Evolutionary conservation across 306 rosid genomes (phyloP).

Genomic region (Vigna nakashimae): DNA sequence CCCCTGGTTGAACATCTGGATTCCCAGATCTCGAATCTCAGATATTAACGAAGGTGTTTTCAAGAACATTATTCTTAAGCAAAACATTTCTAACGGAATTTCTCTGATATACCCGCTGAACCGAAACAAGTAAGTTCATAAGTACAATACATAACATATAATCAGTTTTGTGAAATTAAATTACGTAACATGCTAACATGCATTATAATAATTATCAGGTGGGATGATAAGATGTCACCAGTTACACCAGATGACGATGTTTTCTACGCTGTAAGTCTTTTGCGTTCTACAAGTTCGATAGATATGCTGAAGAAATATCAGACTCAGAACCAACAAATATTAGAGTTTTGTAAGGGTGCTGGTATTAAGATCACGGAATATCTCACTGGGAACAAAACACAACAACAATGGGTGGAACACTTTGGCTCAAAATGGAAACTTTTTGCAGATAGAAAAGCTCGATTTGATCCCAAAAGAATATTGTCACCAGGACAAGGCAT

Average conservation of each 20-base stretch:
- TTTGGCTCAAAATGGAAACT: constrained; percentile 66
- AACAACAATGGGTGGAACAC: constrained; percentile 59
- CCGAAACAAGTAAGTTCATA: constrained; percentile 55
- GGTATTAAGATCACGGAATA: constrained; percentile 58
- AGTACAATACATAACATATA: too few relatives aligned
- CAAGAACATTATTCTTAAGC: constrained; percentile 57
- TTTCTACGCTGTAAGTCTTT: constrained; percentile 55
- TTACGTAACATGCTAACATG: too few relatives aligned
- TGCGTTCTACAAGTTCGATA: constrained; percentile 45
- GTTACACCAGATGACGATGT: constrained; percentile 61
- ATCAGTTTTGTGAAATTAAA: too few relatives aligned
- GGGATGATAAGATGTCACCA: background rate
- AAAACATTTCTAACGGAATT: constrained; percentile 41
- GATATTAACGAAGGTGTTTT: constrained; percentile 66
- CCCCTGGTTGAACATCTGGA: constrained; percentile 71
- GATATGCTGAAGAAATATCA: constrained; percentile 41
- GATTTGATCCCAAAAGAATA: constrained; percentile 66
- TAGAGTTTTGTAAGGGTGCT: constrained; percentile 48
- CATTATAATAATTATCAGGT: background rate
- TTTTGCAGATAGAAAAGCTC: constrained; percentile 45
- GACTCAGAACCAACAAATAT: constrained; percentile 48
- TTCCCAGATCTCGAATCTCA: constrained; percentile 62
- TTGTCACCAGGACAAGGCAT: constrained; percentile 78
- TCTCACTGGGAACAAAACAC: constrained; percentile 52
- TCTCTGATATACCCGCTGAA: constrained; percentile 55